These are phyloP conservation scores for Fusarium nurragi DNA, from an alignment of 2,329 filamentous ascomycete genomes.

Conservation along the genomic window DNA sequence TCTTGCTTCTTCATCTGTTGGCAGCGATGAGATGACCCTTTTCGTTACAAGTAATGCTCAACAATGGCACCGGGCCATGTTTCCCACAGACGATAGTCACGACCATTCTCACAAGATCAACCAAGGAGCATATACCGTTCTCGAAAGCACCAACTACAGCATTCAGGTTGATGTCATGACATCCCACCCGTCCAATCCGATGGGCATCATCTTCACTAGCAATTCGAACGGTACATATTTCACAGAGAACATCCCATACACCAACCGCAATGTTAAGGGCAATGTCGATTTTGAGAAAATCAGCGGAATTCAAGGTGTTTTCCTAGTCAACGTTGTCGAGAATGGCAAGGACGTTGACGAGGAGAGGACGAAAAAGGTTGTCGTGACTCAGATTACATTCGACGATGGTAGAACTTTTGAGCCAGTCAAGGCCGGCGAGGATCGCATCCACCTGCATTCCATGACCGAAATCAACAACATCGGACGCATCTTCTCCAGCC, in stretches of 20 bases:
- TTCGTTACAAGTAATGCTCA: slow-evolving; percentile 87
- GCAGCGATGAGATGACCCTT: slow-evolving; percentile 89
- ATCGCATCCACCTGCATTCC: slow-evolving; percentile 87
- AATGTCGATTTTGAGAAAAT: slow-evolving; percentile 97
- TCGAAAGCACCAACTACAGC: slow-evolving; percentile 97
- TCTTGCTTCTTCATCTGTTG: slow-evolving; percentile 79
- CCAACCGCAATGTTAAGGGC: slow-evolving; percentile 80
- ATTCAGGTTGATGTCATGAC: slow-evolving; percentile 96
- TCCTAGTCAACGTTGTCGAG: slow-evolving; percentile 87
- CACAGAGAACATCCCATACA: slow-evolving; percentile 89
- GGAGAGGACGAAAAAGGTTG: slow-evolving; percentile 67
- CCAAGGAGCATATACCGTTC: slow-evolving; percentile 89
- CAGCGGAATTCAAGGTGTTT: slow-evolving; percentile 88
- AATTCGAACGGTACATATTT: slow-evolving; percentile 99
- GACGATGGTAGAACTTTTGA: slow-evolving; percentile 93
- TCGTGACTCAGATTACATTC: slow-evolving; percentile 88
- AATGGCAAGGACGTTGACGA: slow-evolving; percentile 81
- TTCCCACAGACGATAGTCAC: slow-evolving; percentile 78
- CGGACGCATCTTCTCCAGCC: slow-evolving; percentile 91
- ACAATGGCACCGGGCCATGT: slow-evolving; percentile 91
- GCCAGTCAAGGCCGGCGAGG: slow-evolving; percentile 72
- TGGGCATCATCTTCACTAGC: slow-evolving; percentile 92
- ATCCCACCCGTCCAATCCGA: slow-evolving; percentile 68
- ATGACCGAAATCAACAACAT: slow-evolving; percentile 85
- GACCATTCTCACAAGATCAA: slow-evolving; percentile 76